These are phyloP conservation scores for Tetrahymena elliotti DNA, from an alignment of 73 alveolate genomes.

Conservation along the genomic window DNA sequence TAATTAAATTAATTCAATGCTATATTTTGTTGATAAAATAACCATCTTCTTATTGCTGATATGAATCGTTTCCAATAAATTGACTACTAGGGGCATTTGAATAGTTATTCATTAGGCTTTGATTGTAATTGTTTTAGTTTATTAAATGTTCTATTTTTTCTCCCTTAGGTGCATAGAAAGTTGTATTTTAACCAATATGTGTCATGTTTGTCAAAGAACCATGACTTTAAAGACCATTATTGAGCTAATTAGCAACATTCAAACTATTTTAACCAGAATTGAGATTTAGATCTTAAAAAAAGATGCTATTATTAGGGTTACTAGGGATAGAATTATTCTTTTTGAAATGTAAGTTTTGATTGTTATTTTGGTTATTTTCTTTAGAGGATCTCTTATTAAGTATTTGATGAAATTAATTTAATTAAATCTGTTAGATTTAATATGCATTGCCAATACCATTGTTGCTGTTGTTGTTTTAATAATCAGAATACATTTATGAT, in stretches of 20 bases:
- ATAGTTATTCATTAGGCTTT: too few species aligned
- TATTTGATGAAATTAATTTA: not conserved
- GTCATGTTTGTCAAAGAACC: not conserved
- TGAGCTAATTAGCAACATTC: not conserved
- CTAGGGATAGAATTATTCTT: not conserved
- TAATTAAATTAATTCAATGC: not conserved
- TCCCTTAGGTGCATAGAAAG: not conserved
- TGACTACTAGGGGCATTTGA: not conserved
- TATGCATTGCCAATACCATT: not conserved
- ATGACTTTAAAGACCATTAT: not conserved
- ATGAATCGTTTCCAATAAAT: not conserved
- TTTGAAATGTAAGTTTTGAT: not conserved
- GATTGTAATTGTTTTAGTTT: not conserved
- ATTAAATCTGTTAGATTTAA: not conserved
- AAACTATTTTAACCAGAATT: not conserved
- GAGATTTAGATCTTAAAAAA: not conserved
- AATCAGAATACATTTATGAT: not conserved
- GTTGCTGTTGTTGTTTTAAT: too few species aligned
- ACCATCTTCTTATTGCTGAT: not conserved
- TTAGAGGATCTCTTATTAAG: not conserved
- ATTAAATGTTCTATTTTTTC: not conserved
- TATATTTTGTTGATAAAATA: too few species aligned
- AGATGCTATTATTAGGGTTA: not conserved
- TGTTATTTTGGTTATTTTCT: not conserved
- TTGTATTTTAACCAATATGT: not conserved